Evolutionary conservation across 2,329 filamentous ascomycete genomes (phyloP), one percentile per base, ranked within the genome.

Genomic region (Penicillium sp.): DNA sequence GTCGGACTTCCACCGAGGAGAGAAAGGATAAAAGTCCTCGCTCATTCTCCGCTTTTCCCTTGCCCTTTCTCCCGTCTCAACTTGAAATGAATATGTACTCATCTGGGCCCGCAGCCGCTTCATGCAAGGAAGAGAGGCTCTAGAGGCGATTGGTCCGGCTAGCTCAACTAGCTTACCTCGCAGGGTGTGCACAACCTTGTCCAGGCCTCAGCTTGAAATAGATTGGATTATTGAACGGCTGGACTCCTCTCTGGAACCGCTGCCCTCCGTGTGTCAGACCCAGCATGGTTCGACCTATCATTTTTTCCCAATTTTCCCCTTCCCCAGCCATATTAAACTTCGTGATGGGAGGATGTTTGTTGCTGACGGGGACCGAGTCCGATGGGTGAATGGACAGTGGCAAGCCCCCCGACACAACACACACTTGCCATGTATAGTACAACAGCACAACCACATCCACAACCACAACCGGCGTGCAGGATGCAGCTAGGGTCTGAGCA

Each of bases 91-190:
- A 33, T 33, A 33, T n/a, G n/a, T 8, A 33, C 36, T 27, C 36
- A 9, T 24, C 36, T 30, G 24, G 23, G 29, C 39, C 39, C 39
- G 39, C 39, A 27, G 26, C 46, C 24, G 29, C 52, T 43, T 52
- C 36, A 60, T 60, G 60, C 56, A 63, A 63, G 59, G 56, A 59
- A 54, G 56, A 40, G 44, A 58, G 51, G 33, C 46, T 44, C 46
- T 49, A 53, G 50, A 54, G 51, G 39, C 54, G 46, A 62, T 63
- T 60, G 60, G 60, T 45, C 53, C 48, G 52, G 50, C 20, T 48
- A 37, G 23, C 44, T 52, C 10, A 21, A 51, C 47, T 48, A 49
- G 48, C 32, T 55, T 32, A 37, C 44, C 21, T 37, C 27, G 29
- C 39, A 42, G 39, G 13, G 23, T 24, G 23, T 24, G 39, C 36